Base-by-base conservation (phyloP, 257 asterid genomes). In the Gynochthodes officinalis region DNA sequence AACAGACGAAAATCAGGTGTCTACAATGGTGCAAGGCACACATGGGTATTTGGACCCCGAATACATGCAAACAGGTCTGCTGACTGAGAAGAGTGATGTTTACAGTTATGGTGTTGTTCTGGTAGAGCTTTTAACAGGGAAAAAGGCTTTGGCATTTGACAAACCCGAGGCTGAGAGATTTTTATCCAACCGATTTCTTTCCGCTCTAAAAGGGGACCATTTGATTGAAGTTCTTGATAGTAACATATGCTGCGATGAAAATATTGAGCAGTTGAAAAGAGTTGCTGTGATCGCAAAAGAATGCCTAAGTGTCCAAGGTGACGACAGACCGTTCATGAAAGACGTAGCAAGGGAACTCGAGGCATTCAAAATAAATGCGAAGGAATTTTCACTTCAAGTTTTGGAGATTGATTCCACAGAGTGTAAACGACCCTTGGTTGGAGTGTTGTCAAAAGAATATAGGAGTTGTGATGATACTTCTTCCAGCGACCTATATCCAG, bases 261-360 rank as follows among this genome's bases (percentile, higher is more conserved):
- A 61, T 58, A 61, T 6, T 67, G 73, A 44, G 50, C 53, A 28
- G 10, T 0, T 76, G 19, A 55, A 40, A 12, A 55, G 61, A 28
- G 73, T 82, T 35, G 83, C 77, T 0, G 55, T 11, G 73, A 58
- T 79, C 12, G 83, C 86, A 1, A 25, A 76, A 43, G 32, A 62
- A 4, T 84, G 87, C 72, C 63, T 82, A 63, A 73, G 69, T 30
- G 46, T 82, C 37, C 76, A 7, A 37, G 87, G 89, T 0, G 80
- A 80, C 16, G 81, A 80, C 18, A 72, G 84, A 73, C 89, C 87
- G 4, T 76, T 67, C 21, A 85, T 80, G 87, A 85, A 78, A 46
- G 62, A 83, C 30, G 48, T 50, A 2, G 73, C 62, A 32, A 69
- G 43, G 33, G 73, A 69, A 49, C 63, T 50, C 33, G 73, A 69